These are phyloP conservation scores for Candida montana DNA, from an alignment of 805 yeast genomes.

Conservation along the genomic window DNA sequence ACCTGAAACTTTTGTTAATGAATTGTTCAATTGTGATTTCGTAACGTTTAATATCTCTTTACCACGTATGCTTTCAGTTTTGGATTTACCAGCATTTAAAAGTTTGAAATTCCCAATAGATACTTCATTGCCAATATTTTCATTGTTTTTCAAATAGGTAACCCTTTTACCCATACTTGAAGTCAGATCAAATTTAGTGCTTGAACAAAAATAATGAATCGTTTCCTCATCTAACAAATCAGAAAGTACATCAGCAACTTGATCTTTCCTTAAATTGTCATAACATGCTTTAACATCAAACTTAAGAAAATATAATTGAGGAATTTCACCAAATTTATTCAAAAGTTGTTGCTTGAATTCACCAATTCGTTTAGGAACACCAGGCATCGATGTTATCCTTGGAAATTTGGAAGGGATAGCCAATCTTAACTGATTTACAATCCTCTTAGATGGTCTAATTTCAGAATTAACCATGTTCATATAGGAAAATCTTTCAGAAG, in stretches of 20 bases:
- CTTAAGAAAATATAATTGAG: conserved; percentile 47
- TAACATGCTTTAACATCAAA: conserved; percentile 77
- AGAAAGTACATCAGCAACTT: conserved; percentile 32
- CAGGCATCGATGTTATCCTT: conserved; percentile 37
- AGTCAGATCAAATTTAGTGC: conserved; percentile 14
- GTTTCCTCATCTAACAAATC: conserved; percentile 25
- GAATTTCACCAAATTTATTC: conserved; percentile 23
- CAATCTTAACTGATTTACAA: conserved; percentile 31
- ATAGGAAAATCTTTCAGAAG: conserved; percentile 30
- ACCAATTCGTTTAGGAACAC: conserved; percentile 36
- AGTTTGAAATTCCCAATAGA: background rate
- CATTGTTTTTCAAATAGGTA: background rate
- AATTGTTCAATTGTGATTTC: conserved; percentile 46
- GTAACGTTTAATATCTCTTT: conserved; percentile 42
- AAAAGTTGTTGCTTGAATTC: conserved; percentile 31
- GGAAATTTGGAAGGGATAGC: conserved; percentile 24
- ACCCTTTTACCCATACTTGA: background rate
- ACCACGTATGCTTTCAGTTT: conserved; percentile 30
- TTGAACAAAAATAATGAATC: conserved; percentile 7
- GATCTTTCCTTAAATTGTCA: conserved; percentile 57
- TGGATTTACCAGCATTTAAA: background rate
- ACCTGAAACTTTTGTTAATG: conserved; percentile 37
- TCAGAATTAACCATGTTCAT: conserved; percentile 30
- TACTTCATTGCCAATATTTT: background rate
- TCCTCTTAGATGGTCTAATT: conserved; percentile 39